Base-by-base conservation (phyloP, 2,329 filamentous ascomycete genomes). In the Aspergillus nomiae region DNA sequence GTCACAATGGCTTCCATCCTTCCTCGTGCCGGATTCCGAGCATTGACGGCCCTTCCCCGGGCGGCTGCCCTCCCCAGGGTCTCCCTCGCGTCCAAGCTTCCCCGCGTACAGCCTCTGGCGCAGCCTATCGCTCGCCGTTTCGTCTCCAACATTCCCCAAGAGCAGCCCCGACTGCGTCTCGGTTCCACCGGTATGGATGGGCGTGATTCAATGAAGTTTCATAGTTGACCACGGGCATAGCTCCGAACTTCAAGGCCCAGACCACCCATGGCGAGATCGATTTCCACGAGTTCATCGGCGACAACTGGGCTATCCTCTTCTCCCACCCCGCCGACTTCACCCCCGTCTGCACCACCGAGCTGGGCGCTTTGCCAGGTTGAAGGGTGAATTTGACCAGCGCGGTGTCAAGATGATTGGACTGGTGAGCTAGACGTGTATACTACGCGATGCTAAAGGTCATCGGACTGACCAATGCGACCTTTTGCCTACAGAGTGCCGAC, bases 271-370 rank as follows among this genome's bases (percentile, higher is more conserved):
- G 89, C 63, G 82, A 83, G 60, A 89, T 90, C 75, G 84, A 90
- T 79, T 91, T 91, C 83, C 89, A 91, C 81, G 82, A 90, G 70
- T 91, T 87, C 82, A 89, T 90, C 69, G 88, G 87, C 72, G 83
- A 89, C 81, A 87, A 84, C 70, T 91, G 88, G 88, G 86, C 88
- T 64, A 83, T 91, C 67, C 84, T 91, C 69, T 91, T 91, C 84
- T 90, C 88, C 50, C 88, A 91, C 80, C 88, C 89, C 46, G 78
- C 78, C 73, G 94, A 97, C 82, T 97, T 92, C 85, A 97, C 94
- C 7, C 94, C 94, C 65, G 94, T 97, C 66, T 97, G 94, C 86
- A 97, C 94, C 73, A 97, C 93, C 62, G 94, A 97, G 85, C 90
- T 97, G 66, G 94, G 94, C 69, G 94, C 93, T 96, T 97, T 75